These are phyloP conservation scores for Cryptococcus jaspeensis DNA, from an alignment of 1,284 basidiomycete species.

Conservation along the genomic window DNA sequence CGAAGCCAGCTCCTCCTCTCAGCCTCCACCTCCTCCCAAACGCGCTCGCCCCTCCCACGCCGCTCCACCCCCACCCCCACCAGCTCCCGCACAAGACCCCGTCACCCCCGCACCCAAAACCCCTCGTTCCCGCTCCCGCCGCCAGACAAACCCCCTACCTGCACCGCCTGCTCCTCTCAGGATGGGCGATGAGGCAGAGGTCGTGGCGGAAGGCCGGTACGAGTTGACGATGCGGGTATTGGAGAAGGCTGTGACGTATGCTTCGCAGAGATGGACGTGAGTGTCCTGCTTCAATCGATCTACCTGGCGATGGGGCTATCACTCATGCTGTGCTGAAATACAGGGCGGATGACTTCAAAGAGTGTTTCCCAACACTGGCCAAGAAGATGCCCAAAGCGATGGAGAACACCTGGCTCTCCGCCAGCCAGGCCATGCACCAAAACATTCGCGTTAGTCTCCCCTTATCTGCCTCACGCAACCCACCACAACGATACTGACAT, in stretches of 20 bases:
- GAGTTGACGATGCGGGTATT: constrained; percentile 39
- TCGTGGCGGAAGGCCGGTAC: constrained; percentile 34
- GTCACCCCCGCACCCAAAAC: constrained; percentile 17
- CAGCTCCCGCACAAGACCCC: not conserved
- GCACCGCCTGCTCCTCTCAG: constrained; percentile 10
- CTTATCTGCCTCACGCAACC: not conserved
- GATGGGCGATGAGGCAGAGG: constrained; percentile 10
- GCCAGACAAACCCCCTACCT: constrained; percentile 15
- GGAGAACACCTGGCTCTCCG: constrained; percentile 27
- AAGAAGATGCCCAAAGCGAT: constrained; percentile 28
- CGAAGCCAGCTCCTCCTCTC: not conserved
- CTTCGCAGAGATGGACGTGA: constrained; percentile 47
- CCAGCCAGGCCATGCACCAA: constrained; percentile 28
- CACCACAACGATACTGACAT: not conserved
- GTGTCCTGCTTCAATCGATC: constrained; percentile 11
- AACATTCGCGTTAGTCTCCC: constrained; percentile 33
- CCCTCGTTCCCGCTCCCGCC: constrained; percentile 11
- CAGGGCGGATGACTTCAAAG: constrained; percentile 37
- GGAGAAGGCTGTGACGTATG: constrained; percentile 41
- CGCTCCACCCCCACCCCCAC: constrained; percentile 1
- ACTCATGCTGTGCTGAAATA: not conserved
- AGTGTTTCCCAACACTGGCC: constrained; percentile 39
- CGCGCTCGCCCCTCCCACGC: not conserved
- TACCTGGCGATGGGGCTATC: not conserved
- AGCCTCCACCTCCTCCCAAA: not conserved